Percentiles rank a stretch among this genome's conserved stretches.
phyloP scores from a whole-genome alignment of 352 stramenopile species.

The Thalassiosira hispida region DNA sequence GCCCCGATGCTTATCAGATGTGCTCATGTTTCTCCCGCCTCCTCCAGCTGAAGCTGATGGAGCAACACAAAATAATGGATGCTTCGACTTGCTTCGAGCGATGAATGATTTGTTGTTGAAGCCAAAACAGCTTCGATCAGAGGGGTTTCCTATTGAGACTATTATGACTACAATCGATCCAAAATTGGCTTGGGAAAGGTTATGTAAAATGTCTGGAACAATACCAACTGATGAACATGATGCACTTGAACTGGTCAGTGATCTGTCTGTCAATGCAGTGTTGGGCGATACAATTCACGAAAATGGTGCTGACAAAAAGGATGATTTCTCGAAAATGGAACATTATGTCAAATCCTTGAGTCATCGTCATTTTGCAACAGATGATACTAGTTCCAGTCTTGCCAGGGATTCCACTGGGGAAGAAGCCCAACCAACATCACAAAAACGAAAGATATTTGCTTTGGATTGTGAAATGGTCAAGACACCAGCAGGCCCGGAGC shows the following conservation, averaged over 20 bases:
- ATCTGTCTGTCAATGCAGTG: conserved; percentile 39
- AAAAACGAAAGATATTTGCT: conserved; percentile 66
- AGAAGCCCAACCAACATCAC: background rate
- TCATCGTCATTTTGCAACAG: background rate
- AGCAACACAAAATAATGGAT: conserved; percentile 22
- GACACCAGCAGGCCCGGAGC: conserved; percentile 63
- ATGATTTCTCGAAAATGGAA: conserved; percentile 47
- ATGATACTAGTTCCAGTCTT: background rate
- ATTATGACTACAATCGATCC: background rate
- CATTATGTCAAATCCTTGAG: conserved; percentile 42
- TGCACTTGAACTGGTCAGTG: conserved; percentile 49
- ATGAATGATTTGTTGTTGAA: conserved; percentile 58
- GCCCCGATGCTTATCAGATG: conserved; percentile 62
- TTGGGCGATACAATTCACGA: conserved; percentile 27
- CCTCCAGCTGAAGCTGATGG: conserved; percentile 25
- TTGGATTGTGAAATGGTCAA: conserved; percentile 85
- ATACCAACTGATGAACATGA: conserved; percentile 21
- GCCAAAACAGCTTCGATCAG: conserved; percentile 45
- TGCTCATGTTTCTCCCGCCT: conserved; percentile 63
- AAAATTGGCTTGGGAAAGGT: conserved; percentile 18
- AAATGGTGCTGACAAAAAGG: conserved; percentile 29
- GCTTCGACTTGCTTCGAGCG: conserved; percentile 44
- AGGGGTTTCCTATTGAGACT: conserved; percentile 59
- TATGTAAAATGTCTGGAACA: conserved; percentile 11
- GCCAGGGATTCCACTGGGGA: conserved; percentile 1